Evolutionary conservation across 495 filamentous ascomycete genomes (phyloP).

Genomic region (Xylaria nigripes): DNA sequence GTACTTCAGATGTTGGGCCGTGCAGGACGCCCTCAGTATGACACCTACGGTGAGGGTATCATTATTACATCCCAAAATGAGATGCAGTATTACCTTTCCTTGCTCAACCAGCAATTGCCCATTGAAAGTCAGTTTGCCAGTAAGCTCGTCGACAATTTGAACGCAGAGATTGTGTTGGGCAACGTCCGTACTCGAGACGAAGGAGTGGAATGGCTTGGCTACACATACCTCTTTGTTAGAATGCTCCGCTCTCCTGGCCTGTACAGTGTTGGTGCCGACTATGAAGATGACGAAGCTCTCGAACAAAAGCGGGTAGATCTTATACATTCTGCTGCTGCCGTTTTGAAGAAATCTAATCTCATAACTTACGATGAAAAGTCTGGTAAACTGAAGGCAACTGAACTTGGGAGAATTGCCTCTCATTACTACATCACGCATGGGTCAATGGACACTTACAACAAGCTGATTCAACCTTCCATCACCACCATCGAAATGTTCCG

Average conservation of each 20-base stretch:
- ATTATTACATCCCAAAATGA: constrained; percentile 94
- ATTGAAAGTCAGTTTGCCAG: constrained; percentile 96
- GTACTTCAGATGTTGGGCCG: constrained; percentile 98
- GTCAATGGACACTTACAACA: constrained; percentile 95
- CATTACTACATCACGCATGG: constrained; percentile 97
- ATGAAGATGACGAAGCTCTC: constrained; percentile 80
- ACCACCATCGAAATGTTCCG: constrained; percentile 91
- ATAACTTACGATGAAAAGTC: constrained; percentile 94
- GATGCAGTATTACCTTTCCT: constrained; percentile 91
- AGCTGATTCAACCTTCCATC: constrained; percentile 86
- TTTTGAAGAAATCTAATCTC: constrained; percentile 79
- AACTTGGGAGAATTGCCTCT: constrained; percentile 88
- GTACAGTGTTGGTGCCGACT: constrained; percentile 93
- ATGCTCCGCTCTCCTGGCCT: constrained; percentile 95
- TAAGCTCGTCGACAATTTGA: constrained; percentile 91
- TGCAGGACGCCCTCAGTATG: constrained; percentile 91
- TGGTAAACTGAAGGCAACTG: constrained; percentile 81
- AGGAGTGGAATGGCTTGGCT: constrained; percentile 96
- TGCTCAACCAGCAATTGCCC: constrained; percentile 93
- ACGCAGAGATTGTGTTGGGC: constrained; percentile 92
- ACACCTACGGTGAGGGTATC: constrained; percentile 96
- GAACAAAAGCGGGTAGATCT: constrained; percentile 97
- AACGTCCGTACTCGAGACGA: constrained; percentile 92
- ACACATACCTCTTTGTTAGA: constrained; percentile 95
- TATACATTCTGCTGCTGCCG: constrained; percentile 83